These are phyloP conservation scores for Misopates orontium DNA, from an alignment of 257 asterid genomes.

Conservation along the genomic window DNA sequence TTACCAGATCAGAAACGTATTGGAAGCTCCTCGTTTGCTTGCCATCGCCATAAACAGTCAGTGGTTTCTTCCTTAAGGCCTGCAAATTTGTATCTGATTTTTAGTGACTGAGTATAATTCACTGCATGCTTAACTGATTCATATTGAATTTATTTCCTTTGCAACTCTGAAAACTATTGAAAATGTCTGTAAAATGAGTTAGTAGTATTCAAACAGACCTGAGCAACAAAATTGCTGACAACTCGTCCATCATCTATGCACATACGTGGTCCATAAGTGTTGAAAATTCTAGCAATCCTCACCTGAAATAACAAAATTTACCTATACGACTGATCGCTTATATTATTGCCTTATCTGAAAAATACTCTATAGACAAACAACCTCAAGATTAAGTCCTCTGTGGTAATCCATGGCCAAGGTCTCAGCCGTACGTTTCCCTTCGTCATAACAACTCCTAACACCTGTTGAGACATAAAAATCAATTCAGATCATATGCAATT, in stretches of 20 bases:
- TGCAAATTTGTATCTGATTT: constrained; percentile 31
- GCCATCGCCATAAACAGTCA: constrained; percentile 93
- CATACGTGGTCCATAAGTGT: constrained; percentile 96
- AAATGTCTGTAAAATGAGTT: no score
- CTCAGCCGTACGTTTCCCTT: constrained; percentile 90
- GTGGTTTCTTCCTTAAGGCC: constrained; percentile 83
- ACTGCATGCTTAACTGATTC: no score
- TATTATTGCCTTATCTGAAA: background rate
- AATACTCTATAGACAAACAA: constrained; percentile 2
- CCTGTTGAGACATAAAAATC: constrained; percentile 40
- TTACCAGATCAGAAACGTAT: constrained; percentile 67
- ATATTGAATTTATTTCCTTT: background rate
- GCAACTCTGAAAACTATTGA: background rate
- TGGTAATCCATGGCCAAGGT: constrained; percentile 91
- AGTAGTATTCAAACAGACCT: constrained; percentile 39
- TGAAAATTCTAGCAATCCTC: constrained; percentile 86
- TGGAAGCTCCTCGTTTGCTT: constrained; percentile 95
- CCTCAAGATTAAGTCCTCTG: constrained; percentile 85
- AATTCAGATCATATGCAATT: background rate
- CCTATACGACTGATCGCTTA: no score
- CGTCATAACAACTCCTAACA: constrained; percentile 90
- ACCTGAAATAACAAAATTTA: constrained; percentile 40
- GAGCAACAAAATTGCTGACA: constrained; percentile 93
- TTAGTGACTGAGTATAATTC: background rate
- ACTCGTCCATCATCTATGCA: constrained; percentile 92